Conservation (phyloP, 106 monocot species). For the Dendrobium nobile region DNA sequence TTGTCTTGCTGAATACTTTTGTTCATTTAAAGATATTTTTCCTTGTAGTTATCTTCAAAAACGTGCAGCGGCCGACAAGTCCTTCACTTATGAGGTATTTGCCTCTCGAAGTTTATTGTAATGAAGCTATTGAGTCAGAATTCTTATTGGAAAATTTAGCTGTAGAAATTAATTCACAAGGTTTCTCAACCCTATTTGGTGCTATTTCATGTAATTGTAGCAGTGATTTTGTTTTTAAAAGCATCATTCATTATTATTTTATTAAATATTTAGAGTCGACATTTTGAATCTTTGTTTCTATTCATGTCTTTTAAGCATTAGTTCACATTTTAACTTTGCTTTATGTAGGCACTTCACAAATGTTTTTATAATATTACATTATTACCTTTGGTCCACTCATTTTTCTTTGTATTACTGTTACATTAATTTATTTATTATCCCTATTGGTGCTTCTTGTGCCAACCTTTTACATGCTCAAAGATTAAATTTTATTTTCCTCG, state of each 20-base stretch:
- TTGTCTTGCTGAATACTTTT: not conserved
- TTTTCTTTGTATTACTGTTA: not conserved
- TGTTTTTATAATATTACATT: not conserved
- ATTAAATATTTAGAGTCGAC: not conserved
- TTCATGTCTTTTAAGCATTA: not conserved
- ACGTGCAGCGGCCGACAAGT: constrained; percentile 50
- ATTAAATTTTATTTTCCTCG: not conserved
- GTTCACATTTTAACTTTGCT: not conserved
- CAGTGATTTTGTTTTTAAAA: not conserved
- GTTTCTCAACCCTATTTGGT: not conserved
- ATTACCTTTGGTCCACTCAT: not conserved
- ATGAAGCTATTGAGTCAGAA: not conserved
- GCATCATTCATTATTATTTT: not conserved
- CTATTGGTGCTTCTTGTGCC: not conserved
- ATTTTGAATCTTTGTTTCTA: not conserved
- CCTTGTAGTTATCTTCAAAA: constrained; percentile 79
- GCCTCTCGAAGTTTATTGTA: not conserved
- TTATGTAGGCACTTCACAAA: not conserved
- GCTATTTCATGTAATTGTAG: not conserved
- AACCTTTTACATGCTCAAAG: not conserved
- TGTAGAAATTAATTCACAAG: not conserved
- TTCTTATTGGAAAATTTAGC: not conserved
- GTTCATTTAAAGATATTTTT: constrained; percentile 7
- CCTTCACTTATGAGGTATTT: constrained; percentile 92
- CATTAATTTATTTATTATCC: not conserved